phyloP scores from a whole-genome alignment of 116 monocot species.

The Phalaenopsis hybrid region DNA sequence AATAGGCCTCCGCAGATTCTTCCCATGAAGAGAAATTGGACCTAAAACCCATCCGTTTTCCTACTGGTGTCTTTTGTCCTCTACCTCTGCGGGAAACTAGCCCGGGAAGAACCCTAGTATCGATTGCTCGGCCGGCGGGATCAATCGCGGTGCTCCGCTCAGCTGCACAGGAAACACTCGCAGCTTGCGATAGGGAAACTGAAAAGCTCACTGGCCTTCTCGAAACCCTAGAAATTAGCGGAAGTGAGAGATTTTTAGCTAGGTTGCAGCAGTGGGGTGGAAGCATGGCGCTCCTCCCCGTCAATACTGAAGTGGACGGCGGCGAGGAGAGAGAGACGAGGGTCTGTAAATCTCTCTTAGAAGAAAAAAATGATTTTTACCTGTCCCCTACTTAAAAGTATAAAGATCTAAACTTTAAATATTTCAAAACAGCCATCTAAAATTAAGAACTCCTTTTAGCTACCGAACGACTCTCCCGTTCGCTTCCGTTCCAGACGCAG shows the following conservation, averaged over 20 bases:
- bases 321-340: no score
- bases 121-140: neutral
- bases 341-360: no score
- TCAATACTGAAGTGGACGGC: neutral
- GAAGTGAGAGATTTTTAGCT: neutral
- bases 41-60: no score
- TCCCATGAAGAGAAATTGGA: no score
- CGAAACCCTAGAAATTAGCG: slow-evolving; percentile 9
- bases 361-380: no score
- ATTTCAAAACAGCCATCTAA: no score
- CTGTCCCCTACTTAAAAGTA: no score
- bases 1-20: no score
- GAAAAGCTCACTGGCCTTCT: neutral
- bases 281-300: neutral
- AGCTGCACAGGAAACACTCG: slow-evolving; percentile 16
- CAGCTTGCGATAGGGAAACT: neutral
- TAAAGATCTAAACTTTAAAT: no score
- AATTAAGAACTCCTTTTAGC: no score
- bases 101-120: slow-evolving; percentile 33
- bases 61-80: slow-evolving; percentile 10
- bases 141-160: neutral
- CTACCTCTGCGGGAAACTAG: slow-evolving; percentile 20
- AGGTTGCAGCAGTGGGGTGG: slow-evolving; percentile 7
- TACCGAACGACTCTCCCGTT: no score
- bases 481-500: no score